Conservation (phyloP, 495 filamentous ascomycete genomes). For the Xylaria flabelliformis region DNA sequence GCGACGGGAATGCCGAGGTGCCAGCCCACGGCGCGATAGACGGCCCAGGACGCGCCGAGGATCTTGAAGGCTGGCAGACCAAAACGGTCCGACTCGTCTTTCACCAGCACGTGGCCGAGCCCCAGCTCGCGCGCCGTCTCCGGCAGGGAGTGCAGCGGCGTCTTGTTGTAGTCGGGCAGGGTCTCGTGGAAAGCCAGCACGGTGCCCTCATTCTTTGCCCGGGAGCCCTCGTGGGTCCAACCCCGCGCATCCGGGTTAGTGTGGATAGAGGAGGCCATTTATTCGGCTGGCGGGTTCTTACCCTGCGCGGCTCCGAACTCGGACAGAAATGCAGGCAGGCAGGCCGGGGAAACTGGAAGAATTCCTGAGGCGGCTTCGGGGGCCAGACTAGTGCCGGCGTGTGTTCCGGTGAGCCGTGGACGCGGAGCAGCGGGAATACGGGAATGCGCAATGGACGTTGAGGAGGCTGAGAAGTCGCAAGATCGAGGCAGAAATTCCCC, state of each 20-base stretch:
- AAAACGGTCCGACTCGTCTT: conserved; percentile 63
- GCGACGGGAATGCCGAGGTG: conserved; percentile 47
- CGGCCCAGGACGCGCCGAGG: conserved; percentile 74
- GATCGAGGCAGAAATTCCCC: conserved; percentile 15
- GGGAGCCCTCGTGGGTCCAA: conserved; percentile 28
- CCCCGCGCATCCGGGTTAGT: conserved; percentile 30
- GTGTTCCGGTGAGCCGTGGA: background rate
- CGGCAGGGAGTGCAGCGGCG: conserved; percentile 58
- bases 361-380: conserved; percentile 6
- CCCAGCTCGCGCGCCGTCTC: conserved; percentile 59
- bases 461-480: conserved; percentile 22
- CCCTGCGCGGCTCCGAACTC: conserved; percentile 9
- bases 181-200: conserved; percentile 55
- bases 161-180: conserved; percentile 57
- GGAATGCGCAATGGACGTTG: conserved; percentile 14
- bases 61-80: conserved; percentile 75
- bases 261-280: conserved; percentile 35
- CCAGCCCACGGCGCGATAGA: conserved; percentile 58
- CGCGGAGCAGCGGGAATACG: conserved; percentile 2
- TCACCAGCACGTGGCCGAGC: conserved; percentile 59
- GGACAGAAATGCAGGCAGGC: background rate
- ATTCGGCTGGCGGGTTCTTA: background rate
- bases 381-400: conserved; percentile 23
- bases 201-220: conserved; percentile 15
- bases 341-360: background rate